phyloP scores from a whole-genome alignment of 495 filamentous ascomycete genomes.

The Pyrenopolyporus hunteri region DNA sequence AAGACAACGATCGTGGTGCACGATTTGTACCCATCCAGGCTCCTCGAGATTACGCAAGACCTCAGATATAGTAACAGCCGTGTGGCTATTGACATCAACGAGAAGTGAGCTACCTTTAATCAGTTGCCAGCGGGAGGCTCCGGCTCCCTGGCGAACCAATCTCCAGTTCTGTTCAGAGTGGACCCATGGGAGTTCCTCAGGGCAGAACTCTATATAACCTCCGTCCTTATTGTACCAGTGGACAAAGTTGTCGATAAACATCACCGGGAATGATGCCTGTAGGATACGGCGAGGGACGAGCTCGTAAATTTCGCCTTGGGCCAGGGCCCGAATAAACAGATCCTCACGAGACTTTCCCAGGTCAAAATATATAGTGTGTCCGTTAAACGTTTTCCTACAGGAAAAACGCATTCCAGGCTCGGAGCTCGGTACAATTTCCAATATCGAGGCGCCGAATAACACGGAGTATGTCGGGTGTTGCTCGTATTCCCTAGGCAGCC shows the following conservation, averaged over 20 bases:
- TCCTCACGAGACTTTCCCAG: constrained; percentile 23
- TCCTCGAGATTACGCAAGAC: constrained; percentile 51
- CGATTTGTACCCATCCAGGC: constrained; percentile 43
- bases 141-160: constrained; percentile 19
- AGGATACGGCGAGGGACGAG: constrained; percentile 54
- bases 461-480: constrained; percentile 40
- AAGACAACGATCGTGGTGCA: constrained; percentile 28
- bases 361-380: constrained; percentile 51
- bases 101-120: constrained; percentile 22
- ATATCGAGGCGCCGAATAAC: constrained; percentile 47
- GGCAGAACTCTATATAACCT: constrained; percentile 57
- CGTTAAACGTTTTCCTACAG: constrained; percentile 35
- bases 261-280: constrained; percentile 49
- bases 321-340: constrained; percentile 17
- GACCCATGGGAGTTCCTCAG: constrained; percentile 50
- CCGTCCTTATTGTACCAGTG: constrained; percentile 61
- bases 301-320: constrained; percentile 43
- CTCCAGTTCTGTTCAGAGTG: constrained; percentile 39
- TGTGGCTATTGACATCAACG: constrained; percentile 45
- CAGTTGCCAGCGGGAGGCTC: constrained; percentile 11
- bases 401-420: constrained; percentile 55
- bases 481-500: constrained; percentile 57
- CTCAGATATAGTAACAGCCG: constrained; percentile 39
- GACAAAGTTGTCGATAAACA: constrained; percentile 54
- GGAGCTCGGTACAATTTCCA: constrained; percentile 56